Conservation (phyloP, 2,329 filamentous ascomycete genomes). For the Teratosphaeriaceae sp. region DNA sequence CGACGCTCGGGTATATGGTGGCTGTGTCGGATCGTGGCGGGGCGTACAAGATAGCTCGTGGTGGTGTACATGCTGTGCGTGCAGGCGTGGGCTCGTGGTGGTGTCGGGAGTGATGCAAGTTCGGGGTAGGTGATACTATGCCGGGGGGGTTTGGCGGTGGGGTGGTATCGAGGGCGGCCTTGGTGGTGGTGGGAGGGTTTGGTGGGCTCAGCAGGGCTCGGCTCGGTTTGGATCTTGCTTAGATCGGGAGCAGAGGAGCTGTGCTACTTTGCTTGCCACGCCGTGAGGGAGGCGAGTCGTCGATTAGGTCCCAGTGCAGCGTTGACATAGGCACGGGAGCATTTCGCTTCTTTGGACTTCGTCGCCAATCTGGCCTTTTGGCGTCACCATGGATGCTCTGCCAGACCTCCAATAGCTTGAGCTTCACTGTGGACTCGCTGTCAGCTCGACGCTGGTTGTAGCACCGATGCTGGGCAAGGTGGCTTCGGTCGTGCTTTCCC, state of each 20-base stretch:
- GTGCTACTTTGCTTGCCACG: too few species aligned
- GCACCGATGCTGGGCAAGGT: background rate
- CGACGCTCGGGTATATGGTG: background rate
- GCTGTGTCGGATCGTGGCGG: background rate
- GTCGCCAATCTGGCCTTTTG: background rate
- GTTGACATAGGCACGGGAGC: background rate
- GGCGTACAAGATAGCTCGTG: background rate
- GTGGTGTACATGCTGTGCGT: slow-evolving; percentile 1
- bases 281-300: background rate
- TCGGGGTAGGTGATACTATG: background rate
- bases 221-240: background rate
- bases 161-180: background rate
- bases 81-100: background rate
- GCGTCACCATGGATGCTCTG: background rate
- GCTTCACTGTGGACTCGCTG: background rate
- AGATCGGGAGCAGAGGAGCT: background rate
- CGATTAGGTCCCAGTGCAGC: background rate
- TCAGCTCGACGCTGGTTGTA: background rate
- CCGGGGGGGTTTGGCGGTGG: background rate
- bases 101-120: background rate
- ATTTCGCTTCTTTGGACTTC: background rate
- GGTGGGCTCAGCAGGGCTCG: background rate
- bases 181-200: background rate
- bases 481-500: background rate
- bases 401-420: background rate